A percentile compares a stretch with the other conserved stretches of the same genome.
Evolutionary conservation across 2,329 filamentous ascomycete genomes (phyloP).

Genomic region (Xylariaceae sp.): DNA sequence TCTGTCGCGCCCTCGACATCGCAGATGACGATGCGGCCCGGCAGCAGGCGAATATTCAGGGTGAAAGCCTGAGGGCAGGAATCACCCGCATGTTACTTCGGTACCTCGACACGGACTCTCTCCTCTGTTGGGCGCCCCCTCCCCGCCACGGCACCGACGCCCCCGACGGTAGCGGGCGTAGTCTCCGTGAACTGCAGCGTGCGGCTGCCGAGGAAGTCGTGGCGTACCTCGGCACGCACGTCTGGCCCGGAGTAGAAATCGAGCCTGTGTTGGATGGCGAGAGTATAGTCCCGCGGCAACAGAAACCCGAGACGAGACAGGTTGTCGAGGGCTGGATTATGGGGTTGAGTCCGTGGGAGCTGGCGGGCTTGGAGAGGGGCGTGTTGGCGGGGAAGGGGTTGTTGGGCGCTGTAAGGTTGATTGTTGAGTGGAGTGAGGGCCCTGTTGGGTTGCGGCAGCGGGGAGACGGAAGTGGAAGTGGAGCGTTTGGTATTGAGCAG

Average conservation of each 20-base stretch:
- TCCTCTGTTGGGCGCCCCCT: conserved; percentile 79
- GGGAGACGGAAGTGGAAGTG: conserved; percentile 30
- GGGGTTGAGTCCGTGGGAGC: conserved; percentile 70
- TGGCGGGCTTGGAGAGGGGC: conserved; percentile 81
- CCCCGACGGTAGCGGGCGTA: conserved; percentile 41
- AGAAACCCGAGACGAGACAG: conserved; percentile 70
- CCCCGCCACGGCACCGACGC: conserved; percentile 45
- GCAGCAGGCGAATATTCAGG: conserved; percentile 4
- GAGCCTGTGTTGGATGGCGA: conserved; percentile 73
- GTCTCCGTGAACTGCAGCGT: conserved; percentile 69
- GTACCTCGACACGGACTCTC: conserved; percentile 87
- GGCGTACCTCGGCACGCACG: conserved; percentile 61
- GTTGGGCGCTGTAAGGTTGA: conserved; percentile 67
- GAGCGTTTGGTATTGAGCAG: conserved; percentile 73
- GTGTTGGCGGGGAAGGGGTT: conserved; percentile 85
- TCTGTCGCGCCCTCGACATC: conserved; percentile 81
- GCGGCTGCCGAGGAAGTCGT: conserved; percentile 67
- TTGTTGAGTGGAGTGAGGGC: conserved; percentile 85
- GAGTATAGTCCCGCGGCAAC: conserved; percentile 70
- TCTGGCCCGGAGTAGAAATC: conserved; percentile 84
- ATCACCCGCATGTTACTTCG: conserved; percentile 70
- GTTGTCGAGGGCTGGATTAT: conserved; percentile 75
- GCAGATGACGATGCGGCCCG: conserved; percentile 56
- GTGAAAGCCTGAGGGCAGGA: conserved; percentile 52
- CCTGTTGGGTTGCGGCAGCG: conserved; percentile 46